Evolutionary conservation across 208 protist genomes (phyloP).

Genomic region (Trypanosoma mega): DNA sequence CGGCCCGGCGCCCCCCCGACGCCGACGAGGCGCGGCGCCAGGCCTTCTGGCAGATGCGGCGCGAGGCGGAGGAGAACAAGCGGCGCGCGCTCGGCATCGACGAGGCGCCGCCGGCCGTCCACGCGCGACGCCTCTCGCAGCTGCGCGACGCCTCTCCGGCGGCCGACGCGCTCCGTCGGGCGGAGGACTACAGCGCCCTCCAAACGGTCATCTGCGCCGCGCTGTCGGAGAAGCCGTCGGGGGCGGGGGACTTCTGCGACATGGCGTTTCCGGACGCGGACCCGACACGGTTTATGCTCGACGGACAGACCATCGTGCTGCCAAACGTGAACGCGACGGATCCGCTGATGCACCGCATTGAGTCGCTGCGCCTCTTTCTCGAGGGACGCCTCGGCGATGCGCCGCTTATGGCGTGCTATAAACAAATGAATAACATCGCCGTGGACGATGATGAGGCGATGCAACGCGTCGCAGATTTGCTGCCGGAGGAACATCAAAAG

Average conservation of each 20-base stretch:
- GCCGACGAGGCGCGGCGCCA: conserved; percentile 62
- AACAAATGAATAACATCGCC: conserved; percentile 76
- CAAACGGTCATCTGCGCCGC: conserved; percentile 68
- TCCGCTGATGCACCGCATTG: conserved; percentile 89
- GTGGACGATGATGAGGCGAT: conserved; percentile 73
- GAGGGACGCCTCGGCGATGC: conserved; percentile 81
- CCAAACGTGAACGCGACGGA: conserved; percentile 75
- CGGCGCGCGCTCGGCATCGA: conserved; percentile 57
- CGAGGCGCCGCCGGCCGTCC: not conserved
- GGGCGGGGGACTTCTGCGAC: conserved; percentile 70
- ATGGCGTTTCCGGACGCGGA: conserved; percentile 46
- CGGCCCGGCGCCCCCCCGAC: conserved; percentile 28
- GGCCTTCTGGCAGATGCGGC: conserved; percentile 90
- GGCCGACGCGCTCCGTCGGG: conserved; percentile 27
- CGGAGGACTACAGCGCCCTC: conserved; percentile 70
- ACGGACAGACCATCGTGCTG: conserved; percentile 87
- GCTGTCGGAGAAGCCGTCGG: conserved; percentile 17
- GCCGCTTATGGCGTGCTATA: conserved; percentile 65
- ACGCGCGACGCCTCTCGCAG: not conserved
- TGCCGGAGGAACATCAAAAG: conserved; percentile 66
- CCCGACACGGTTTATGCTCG: conserved; percentile 75
- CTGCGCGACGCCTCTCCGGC: not conserved
- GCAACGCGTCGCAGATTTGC: conserved; percentile 47
- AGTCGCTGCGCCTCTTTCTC: conserved; percentile 87
- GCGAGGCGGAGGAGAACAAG: conserved; percentile 82